Conservation (phyloP, 768 basidiomycete species). For the Cystobasidium ongulense region DNA sequence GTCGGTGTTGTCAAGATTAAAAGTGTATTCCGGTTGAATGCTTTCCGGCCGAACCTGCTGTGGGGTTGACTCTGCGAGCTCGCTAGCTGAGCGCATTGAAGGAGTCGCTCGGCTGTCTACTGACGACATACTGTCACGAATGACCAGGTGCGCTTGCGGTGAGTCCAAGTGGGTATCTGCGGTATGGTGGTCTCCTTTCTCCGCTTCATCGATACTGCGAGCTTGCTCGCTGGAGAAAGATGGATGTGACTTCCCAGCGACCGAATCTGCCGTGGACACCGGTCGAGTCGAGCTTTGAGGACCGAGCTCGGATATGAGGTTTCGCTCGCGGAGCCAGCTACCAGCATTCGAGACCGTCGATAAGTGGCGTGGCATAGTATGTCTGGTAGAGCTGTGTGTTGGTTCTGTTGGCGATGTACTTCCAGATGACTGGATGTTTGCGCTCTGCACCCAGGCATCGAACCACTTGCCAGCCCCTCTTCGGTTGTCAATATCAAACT, state of each 20-base stretch:
- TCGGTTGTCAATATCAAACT: conserved; percentile 80
- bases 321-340: neutral
- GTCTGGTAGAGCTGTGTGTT: neutral
- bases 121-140: neutral
- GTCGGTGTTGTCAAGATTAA: neutral
- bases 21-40: neutral
- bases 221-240: neutral
- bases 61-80: neutral
- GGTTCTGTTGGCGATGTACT: neutral
- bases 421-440: neutral
- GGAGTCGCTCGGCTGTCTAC: neutral
- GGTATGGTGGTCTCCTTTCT: neutral
- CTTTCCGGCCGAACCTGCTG: neutral
- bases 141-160: no score
- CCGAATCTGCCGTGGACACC: neutral
- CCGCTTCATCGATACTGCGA: neutral
- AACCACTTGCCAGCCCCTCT: conserved; percentile 48
- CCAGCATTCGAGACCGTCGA: neutral
- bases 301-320: neutral
- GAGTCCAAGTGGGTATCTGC: no score
- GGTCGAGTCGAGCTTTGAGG: neutral
- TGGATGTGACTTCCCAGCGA: neutral
- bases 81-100: neutral
- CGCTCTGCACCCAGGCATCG: conserved; percentile 34
- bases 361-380: neutral